Base-by-base conservation (phyloP, 495 filamentous ascomycete species). In the Neurospora sp. region DNA sequence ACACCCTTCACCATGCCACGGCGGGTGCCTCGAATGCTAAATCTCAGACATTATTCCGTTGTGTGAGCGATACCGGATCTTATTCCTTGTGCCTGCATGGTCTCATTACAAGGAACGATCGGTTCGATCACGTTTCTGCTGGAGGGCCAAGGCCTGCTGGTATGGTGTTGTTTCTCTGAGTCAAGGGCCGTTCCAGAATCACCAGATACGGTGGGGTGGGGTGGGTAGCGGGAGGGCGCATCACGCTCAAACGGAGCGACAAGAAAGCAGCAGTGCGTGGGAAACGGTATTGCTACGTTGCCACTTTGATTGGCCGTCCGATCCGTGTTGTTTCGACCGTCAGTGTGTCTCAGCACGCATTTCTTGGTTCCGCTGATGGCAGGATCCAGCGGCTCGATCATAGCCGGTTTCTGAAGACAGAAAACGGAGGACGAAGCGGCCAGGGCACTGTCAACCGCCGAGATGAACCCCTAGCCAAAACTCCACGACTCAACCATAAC, bases 11-110 rank as follows among this genome's bases (percentile, higher is more conserved):
- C 70, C 73, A 75, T 73, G 70, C 44, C 70, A 75, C 70, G 74
- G 54, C 37, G 44, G 75, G 66, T 66, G 54, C 54, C 73, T 54
- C 71, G 70, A 75, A 71, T 78, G 77, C 78, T 70, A 76, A 77
- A 81, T 81, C 79, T 81, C 70, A 81, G 79, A 81, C 79, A 81
- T 46, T 1, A 18, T 71, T 12, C n/a, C 71, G 76, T 75, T 74
- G 74, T 73, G 70, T 73, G 74, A 72, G 48, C 71, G 72, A 72
- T 70, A 72, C 71, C 35, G 75, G 14, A 75, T 71, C 70, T 74
- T 48, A 42, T 66, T 40, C 62, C 41, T 70, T 59, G 37, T 69
- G 59, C 41, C 35, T 70, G 31, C 31, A 38, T 70, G 37, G 39
- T 72, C 20, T 74, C 69, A 48, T 39, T 39, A 31, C 41, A 20